Conservation (phyloP, 306 rosid species). For the Quercus glauca region DNA sequence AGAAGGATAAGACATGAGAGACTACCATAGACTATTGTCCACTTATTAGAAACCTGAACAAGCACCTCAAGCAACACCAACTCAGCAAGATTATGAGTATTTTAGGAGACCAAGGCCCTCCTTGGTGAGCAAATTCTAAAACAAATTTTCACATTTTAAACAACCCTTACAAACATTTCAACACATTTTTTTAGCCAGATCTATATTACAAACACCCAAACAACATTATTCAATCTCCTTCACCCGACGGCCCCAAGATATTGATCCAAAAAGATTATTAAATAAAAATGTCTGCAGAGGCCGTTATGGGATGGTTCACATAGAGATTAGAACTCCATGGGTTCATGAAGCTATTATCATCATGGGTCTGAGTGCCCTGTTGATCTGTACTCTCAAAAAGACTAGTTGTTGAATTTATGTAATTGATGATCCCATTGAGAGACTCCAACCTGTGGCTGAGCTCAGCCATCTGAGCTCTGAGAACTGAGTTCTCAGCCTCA, state of each 20-base stretch:
- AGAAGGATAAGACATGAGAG: no score
- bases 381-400: neutral
- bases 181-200: no score
- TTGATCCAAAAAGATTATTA: constrained; percentile 14
- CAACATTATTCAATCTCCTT: no score
- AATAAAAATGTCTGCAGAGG: constrained; percentile 39
- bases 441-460: constrained; percentile 63
- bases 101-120: neutral
- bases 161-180: no score
- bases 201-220: no score
- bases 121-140: no score
- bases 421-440: constrained; percentile 52
- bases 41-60: no score
- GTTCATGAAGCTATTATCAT: constrained; percentile 32
- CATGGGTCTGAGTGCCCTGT: constrained; percentile 21
- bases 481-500: constrained; percentile 72
- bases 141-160: no score
- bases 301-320: constrained; percentile 44
- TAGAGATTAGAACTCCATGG: constrained; percentile 31
- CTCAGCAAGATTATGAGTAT: neutral
- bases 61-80: neutral
- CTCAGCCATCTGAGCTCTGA: constrained; percentile 74
- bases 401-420: constrained; percentile 44
- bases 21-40: neutral
- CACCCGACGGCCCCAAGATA: no score